Base-by-base conservation (phyloP, 495 filamentous ascomycete genomes). In the Astrothelium macrocarpum region DNA sequence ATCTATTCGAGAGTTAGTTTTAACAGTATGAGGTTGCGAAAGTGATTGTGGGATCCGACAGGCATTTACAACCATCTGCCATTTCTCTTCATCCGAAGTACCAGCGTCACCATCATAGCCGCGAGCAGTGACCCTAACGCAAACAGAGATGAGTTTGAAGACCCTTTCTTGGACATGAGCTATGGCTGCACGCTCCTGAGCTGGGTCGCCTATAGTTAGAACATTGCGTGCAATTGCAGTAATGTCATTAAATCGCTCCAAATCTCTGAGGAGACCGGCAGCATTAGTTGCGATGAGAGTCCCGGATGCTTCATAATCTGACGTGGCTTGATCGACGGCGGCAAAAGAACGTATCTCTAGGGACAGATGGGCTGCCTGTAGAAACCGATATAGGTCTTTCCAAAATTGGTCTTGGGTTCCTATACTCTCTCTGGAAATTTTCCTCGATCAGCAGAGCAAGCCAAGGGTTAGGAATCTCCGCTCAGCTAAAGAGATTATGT, bases 211-310 rank as follows among this genome's bases (percentile, higher is more conserved):
- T 2, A 85, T 87, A 5, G 90, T 89, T 1, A 96, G 80, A 49
- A 93, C 80, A 72, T 97, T 96, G 59, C 91, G 80, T 14, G 87
- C 87, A 69, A 96, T 90, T 32, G 88, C 84, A 71, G 92, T 86
- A 18, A 96, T 73, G 75, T 90, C 90, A 76, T 93, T 92, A 25
- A 96, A 75, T 59, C 90, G 82, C 71, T 91, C 87, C 43, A 97
- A 80, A 69, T 95, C 90, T 65, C 89, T 87, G 68, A 89, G 85
- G 59, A 96, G 77, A 9, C 81, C 81, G 23, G 81, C 79, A 66
- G 90, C 87, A 70, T 94, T 89, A 68, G 84, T 84, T 32, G 88
- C 85, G 66, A 96, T 95, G n/a, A 94, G 75, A 18, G 69, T 67
- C 0, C 73, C 74, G 18, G 67, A 72, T 5, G 68, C 69, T 42